Percentiles rank a stretch among this genome's conserved stretches.
Conservation (phyloP, 2,329 filamentous ascomycete genomes). For the Huntiella bhutanensis region DNA sequence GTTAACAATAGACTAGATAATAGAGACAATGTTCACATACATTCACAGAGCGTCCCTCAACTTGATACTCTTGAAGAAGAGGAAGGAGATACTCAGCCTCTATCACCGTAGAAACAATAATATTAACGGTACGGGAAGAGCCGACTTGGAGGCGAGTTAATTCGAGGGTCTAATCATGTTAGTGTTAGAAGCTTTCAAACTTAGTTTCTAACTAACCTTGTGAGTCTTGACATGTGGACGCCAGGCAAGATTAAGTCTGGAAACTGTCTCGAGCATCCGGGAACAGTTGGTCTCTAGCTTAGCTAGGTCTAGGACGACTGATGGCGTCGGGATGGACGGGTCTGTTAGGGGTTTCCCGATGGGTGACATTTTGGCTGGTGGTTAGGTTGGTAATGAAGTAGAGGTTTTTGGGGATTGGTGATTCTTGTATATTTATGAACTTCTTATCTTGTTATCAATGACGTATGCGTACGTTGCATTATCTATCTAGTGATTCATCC, state of each 20-base stretch:
- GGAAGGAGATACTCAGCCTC: conserved; percentile 51
- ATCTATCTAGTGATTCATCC: no score
- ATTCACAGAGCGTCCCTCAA: conserved; percentile 35
- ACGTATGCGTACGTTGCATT: no score
- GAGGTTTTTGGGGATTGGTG: not conserved
- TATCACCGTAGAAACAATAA: conserved; percentile 56
- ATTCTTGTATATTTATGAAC: not conserved
- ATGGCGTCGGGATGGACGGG: conserved; percentile 38
- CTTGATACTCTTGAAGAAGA: conserved; percentile 38
- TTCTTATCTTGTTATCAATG: no score
- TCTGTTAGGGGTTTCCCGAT: conserved; percentile 36
- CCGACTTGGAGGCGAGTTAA: conserved; percentile 54
- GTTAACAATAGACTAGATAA: not conserved
- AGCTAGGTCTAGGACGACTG: conserved; percentile 47
- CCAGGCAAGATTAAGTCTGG: conserved; percentile 43
- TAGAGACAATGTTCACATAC: conserved; percentile 21
- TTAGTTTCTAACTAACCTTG: conserved; percentile 32
- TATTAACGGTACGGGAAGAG: conserved; percentile 28
- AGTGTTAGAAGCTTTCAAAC: not conserved
- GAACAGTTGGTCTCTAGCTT: conserved; percentile 49
- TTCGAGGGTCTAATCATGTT: conserved; percentile 36
- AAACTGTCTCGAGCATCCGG: conserved; percentile 48
- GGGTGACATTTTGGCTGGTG: not conserved
- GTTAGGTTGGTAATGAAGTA: conserved; percentile 18
- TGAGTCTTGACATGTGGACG: conserved; percentile 70